Evolutionary conservation across 805 yeast species (phyloP).

Genomic region (Candida ascalaphidarum): DNA sequence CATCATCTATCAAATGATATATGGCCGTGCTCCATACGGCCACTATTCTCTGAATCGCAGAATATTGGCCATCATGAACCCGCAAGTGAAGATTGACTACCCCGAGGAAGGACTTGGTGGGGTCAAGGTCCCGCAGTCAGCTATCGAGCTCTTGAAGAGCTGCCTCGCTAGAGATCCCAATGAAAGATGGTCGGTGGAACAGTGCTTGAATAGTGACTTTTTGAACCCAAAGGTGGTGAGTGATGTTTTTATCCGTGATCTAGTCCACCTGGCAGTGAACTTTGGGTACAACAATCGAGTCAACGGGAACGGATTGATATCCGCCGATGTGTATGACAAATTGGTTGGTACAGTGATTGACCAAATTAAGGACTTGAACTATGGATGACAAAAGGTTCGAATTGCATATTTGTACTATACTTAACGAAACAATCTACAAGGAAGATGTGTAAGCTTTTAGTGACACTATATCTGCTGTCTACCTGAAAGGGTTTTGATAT

Average conservation of each 20-base stretch:
- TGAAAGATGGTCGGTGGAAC: conserved; percentile 54
- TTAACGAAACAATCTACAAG: too few relatives aligned
- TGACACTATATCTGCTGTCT: too few relatives aligned
- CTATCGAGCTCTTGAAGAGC: conserved; percentile 59
- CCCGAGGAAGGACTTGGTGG: conserved; percentile 57
- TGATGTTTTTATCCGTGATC: conserved; percentile 53
- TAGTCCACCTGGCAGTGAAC: conserved; percentile 69
- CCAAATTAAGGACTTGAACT: conserved; percentile 32
- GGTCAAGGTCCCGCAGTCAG: conserved; percentile 56
- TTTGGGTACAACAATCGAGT: conserved; percentile 48
- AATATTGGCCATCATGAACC: conserved; percentile 78
- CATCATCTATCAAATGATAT: conserved; percentile 89
- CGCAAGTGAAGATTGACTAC: conserved; percentile 61
- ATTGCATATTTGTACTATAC: too few relatives aligned
- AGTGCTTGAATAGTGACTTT: conserved; percentile 56
- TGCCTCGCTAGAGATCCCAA: conserved; percentile 69
- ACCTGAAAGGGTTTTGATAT: too few relatives aligned
- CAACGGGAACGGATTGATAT: conserved; percentile 29
- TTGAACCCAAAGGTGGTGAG: conserved; percentile 70
- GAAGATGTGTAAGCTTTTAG: too few relatives aligned
- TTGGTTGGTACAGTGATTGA: conserved; percentile 49
- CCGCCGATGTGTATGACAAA: conserved; percentile 27
- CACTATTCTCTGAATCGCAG: conserved; percentile 68
- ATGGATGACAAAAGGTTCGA: conserved; percentile 9
- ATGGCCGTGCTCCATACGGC: conserved; percentile 89